Evolutionary conservation across 2,329 filamentous ascomycete genomes (phyloP), one percentile per base, ranked within the genome.

Genomic region (Phoma sp.): DNA sequence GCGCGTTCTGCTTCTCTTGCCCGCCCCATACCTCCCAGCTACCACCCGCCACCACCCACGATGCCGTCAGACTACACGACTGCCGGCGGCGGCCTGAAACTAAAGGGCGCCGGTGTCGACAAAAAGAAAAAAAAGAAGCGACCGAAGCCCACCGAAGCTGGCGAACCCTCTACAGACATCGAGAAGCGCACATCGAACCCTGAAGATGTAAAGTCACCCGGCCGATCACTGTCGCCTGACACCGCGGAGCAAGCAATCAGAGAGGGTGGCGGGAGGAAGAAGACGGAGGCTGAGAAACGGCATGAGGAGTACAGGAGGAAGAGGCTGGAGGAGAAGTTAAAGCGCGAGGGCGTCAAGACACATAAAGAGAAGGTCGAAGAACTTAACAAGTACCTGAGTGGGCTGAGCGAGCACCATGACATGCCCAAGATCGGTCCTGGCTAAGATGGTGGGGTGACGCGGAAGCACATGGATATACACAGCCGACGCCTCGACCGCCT

Each of bases 291-390:
- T 1, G 92, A 99, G 78, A 81, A 83, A 63, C 83, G 87, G 37
- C 86, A 95, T 67, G 91, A 96, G 62, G 93, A 98, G 77, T 83
- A 85, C 66, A 86, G 89, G 74, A 84, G 86, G 74, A 95, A 92
- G 78, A 85, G 91, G 80, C 80, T 98, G 67, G 86, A 95, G 65
- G 89, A 96, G 68, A 82, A 92, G 58, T 79, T 96, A 37, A 87
- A 90, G 70, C 86, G 89, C 12, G 93, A 97, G 73, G 88, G 96
- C 14, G 85, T 93, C 63, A 98, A 97, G 81, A 96, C 93, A 25
- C 95, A 99, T 76, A 98, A 98, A 74, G 91, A 99, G 79, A 87
- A 92, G 10, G 93, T 99, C 36, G 93, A 98, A 75, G 92, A 97
- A 74, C 80, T 98, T 65, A 99, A 99, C 74, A 91, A 90, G 60